phyloP scores from a whole-genome alignment of 768 basidiomycete species.

The Boletus rubropictus region DNA sequence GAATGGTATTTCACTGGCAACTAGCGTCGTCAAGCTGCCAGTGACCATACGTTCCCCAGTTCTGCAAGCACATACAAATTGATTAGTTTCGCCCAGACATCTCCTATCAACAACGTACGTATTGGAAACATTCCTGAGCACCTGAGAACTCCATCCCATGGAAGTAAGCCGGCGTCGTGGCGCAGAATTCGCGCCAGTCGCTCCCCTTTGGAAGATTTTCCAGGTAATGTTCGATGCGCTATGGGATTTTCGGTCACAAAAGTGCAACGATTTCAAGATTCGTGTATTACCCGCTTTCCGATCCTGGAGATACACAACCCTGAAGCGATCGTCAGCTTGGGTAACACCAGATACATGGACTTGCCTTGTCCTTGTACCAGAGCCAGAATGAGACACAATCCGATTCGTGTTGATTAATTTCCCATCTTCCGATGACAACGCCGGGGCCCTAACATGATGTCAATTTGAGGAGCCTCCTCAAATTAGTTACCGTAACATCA shows the following conservation, averaged over 20 bases:
- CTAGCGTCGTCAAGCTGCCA: constrained; percentile 22
- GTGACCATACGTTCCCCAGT: constrained; percentile 11
- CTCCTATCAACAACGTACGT: background rate
- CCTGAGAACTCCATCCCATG: constrained; percentile 21
- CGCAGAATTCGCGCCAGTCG: constrained; percentile 30
- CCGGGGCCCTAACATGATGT: constrained; percentile 14
- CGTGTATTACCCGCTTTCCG: constrained; percentile 20
- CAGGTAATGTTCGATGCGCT: constrained; percentile 29
- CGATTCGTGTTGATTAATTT: constrained; percentile 24
- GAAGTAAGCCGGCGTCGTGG: constrained; percentile 29
- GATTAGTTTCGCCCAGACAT: background rate
- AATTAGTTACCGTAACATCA: background rate
- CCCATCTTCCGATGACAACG: constrained; percentile 19
- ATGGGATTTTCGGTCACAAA: background rate
- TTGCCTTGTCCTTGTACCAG: constrained; percentile 28
- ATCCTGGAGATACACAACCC: constrained; percentile 22
- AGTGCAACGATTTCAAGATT: no score
- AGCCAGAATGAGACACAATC: constrained; percentile 25
- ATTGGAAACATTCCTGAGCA: constrained; percentile 15
- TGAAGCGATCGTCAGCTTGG: background rate
- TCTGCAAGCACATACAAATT: background rate
- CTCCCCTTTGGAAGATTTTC: constrained; percentile 25
- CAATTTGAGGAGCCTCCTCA: background rate
- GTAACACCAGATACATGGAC: background rate
- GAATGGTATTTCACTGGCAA: background rate